Evolutionary conservation across 1,284 basidiomycete species (phyloP).

Genomic region (Sphaerobolus stellatus): DNA sequence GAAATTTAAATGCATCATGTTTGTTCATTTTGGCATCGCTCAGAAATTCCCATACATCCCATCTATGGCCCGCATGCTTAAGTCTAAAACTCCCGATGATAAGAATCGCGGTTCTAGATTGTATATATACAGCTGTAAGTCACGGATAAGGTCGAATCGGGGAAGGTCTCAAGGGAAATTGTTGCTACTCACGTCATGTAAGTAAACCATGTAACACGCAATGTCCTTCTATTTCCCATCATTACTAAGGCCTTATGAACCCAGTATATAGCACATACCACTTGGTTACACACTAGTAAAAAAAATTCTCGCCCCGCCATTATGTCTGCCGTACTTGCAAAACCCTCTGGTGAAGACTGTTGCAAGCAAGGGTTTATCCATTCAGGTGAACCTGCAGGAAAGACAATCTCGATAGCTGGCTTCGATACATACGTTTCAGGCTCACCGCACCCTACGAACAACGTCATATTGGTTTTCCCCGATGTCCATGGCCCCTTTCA

Average conservation of each 20-base stretch:
- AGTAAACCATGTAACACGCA: background rate
- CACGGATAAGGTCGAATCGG: background rate
- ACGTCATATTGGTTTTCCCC: conserved; percentile 48
- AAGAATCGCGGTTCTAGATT: too few species aligned
- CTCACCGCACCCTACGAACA: conserved; percentile 13
- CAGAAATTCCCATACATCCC: too few species aligned
- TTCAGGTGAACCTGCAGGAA: background rate
- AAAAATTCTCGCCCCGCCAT: background rate
- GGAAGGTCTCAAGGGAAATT: background rate
- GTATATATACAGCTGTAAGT: too few species aligned
- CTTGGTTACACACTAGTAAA: background rate
- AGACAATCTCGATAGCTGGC: background rate
- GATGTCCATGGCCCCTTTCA: conserved; percentile 49
- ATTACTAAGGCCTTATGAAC: background rate
- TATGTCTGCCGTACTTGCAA: conserved; percentile 29
- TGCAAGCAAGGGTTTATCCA: background rate
- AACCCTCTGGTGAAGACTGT: background rate
- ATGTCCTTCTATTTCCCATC: background rate
- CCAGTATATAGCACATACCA: background rate
- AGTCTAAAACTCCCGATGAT: too few species aligned
- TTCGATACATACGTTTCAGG: background rate
- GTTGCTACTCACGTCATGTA: background rate
- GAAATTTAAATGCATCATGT: too few species aligned
- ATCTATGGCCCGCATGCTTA: too few species aligned
- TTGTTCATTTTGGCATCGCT: too few species aligned